These are phyloP conservation scores for Penicillium parvum DNA, from an alignment of 495 filamentous ascomycete genomes.

Conservation along the genomic window DNA sequence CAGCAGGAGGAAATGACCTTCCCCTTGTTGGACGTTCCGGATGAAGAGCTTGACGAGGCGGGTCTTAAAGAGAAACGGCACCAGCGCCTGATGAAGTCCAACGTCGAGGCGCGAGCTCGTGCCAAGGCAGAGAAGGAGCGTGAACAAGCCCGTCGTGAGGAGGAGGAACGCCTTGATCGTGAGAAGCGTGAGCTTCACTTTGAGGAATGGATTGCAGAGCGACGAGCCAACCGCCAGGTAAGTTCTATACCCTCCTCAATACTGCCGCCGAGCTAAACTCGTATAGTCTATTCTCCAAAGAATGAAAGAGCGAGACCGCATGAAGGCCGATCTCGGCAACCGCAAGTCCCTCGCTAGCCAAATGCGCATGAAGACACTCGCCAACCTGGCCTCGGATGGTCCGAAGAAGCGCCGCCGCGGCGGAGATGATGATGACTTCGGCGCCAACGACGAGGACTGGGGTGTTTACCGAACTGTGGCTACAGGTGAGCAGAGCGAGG, in stretches of 20 bases:
- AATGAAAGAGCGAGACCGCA: slow-evolving; percentile 87
- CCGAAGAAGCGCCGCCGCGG: slow-evolving; percentile 81
- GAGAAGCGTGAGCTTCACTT: slow-evolving; percentile 80
- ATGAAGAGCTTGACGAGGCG: slow-evolving; percentile 90
- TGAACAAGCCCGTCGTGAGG: slow-evolving; percentile 76
- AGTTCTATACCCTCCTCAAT: slow-evolving; percentile 1
- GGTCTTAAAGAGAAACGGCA: slow-evolving; percentile 84
- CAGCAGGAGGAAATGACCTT: slow-evolving; percentile 74
- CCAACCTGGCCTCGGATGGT: slow-evolving; percentile 88
- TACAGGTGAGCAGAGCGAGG: slow-evolving; percentile 68
- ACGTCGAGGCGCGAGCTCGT: slow-evolving; percentile 83
- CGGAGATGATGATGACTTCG: slow-evolving; percentile 83
- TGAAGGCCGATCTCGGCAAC: slow-evolving; percentile 90
- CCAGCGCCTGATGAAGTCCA: slow-evolving; percentile 87
- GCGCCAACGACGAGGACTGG: slow-evolving; percentile 97
- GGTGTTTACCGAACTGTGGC: slow-evolving; percentile 90
- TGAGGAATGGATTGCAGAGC: slow-evolving; percentile 80
- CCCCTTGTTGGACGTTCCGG: slow-evolving; percentile 80
- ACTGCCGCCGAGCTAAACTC: neutral
- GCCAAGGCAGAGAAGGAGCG: slow-evolving; percentile 94
- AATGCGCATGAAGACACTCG: slow-evolving; percentile 97
- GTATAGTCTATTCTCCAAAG: slow-evolving; percentile 59
- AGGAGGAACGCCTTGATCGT: slow-evolving; percentile 75
- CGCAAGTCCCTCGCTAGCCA: slow-evolving; percentile 93
- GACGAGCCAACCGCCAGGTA: slow-evolving; percentile 66